Conservation (phyloP, 2,329 filamentous ascomycete genomes). For the Fusarium verrucosum region DNA sequence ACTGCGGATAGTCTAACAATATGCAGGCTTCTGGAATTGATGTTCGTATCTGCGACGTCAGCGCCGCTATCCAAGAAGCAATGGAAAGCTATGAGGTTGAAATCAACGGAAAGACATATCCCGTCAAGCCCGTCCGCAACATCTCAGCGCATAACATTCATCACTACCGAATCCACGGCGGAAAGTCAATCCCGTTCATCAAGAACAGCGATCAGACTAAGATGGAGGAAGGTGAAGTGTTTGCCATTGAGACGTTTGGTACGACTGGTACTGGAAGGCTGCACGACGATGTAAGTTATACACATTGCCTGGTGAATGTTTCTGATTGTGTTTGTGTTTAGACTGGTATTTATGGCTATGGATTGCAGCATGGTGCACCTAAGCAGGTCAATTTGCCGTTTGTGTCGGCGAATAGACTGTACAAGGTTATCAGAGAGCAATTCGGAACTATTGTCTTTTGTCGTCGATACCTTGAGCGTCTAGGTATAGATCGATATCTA, state of each 20-base stretch:
- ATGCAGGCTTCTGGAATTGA: conserved; percentile 77
- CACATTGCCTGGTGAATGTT: fast-evolving
- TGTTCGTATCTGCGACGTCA: conserved; percentile 83
- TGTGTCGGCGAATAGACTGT: conserved; percentile 63
- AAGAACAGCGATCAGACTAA: conserved; percentile 84
- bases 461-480: conserved; percentile 69
- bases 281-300: conserved; percentile 72
- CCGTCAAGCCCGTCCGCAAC: conserved; percentile 82
- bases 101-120: conserved; percentile 77
- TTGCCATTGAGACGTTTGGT: conserved; percentile 93
- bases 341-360: conserved; percentile 63
- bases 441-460: conserved; percentile 71
- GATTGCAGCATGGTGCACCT: conserved; percentile 52
- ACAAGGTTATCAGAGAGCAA: conserved; percentile 68
- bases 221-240: conserved; percentile 94
- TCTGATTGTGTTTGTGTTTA: conserved; percentile 29
- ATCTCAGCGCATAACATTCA: conserved; percentile 87
- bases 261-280: conserved; percentile 87
- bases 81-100: conserved; percentile 94
- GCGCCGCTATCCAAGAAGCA: conserved; percentile 81
- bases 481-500: conserved; percentile 68
- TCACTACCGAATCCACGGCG: conserved; percentile 86
- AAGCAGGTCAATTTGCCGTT: conserved; percentile 52
- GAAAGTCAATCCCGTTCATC: conserved; percentile 89
- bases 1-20: background rate